phyloP scores from a whole-genome alignment of 768 basidiomycete species.

The Saitozyma podzolica region DNA sequence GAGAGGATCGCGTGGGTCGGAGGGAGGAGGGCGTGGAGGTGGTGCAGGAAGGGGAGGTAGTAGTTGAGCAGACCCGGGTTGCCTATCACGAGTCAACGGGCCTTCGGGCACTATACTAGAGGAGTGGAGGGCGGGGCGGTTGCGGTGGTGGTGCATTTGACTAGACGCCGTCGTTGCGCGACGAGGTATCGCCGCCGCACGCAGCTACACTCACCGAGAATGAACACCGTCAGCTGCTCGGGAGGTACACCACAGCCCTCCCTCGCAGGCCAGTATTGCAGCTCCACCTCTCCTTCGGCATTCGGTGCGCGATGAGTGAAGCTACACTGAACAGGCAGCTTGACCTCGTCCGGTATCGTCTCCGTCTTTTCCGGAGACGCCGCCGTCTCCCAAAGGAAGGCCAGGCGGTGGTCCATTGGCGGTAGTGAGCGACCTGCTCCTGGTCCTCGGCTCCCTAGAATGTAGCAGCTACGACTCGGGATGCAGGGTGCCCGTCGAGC shows the following conservation, averaged over 20 bases:
- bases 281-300: constrained; percentile 25
- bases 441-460: too few relatives aligned
- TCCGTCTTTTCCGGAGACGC: background rate
- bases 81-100: constrained; percentile 41
- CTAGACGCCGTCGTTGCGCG: too few relatives aligned
- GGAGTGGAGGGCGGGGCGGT: too few relatives aligned
- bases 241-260: constrained; percentile 11
- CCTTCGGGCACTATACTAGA: background rate
- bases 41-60: constrained; percentile 66
- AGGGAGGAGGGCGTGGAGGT: constrained; percentile 61
- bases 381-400: constrained; percentile 4
- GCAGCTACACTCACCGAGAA: constrained; percentile 26
- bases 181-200: too few relatives aligned
- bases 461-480: too few relatives aligned
- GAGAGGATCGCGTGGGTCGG: constrained; percentile 59
- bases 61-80: constrained; percentile 68
- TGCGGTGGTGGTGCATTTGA: too few relatives aligned
- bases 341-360: too few relatives aligned
- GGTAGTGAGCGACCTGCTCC: too few relatives aligned
- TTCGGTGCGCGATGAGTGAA: constrained; percentile 8
- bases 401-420: constrained; percentile 18
- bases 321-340: constrained; percentile 5
- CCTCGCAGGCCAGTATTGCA: constrained; percentile 37
- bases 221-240: constrained; percentile 32
- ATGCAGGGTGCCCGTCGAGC: too few relatives aligned